Evolutionary conservation across 2,329 filamentous ascomycete species (phyloP).

Genomic region (Penicillium sumatraense): DNA sequence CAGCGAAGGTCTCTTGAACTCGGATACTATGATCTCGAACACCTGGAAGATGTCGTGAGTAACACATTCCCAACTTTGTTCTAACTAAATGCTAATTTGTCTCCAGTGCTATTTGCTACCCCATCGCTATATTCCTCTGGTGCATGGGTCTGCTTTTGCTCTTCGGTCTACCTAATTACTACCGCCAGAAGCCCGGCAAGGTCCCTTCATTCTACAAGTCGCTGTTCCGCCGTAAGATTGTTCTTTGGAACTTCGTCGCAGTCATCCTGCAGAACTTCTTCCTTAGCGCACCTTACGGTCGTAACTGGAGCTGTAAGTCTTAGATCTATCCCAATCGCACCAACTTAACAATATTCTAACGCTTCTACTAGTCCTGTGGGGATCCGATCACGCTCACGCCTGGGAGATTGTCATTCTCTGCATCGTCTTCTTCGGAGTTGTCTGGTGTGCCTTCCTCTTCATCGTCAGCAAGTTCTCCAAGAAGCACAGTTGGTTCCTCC

Average conservation of each 20-base stretch:
- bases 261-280: conserved; percentile 71
- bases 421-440: conserved; percentile 53
- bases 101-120: conserved; percentile 58
- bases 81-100: conserved; percentile 21
- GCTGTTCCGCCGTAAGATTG: conserved; percentile 65
- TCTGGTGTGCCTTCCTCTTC: conserved; percentile 56
- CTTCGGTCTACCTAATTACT: conserved; percentile 67
- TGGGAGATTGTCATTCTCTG: conserved; percentile 62
- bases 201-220: conserved; percentile 69
- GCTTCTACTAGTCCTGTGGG: too few relatives aligned
- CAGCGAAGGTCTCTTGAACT: conserved; percentile 44
- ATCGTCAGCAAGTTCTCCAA: conserved; percentile 62
- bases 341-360: too few relatives aligned
- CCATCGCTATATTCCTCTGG: conserved; percentile 63
- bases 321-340: conserved; percentile 16
- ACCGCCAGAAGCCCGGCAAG: conserved; percentile 66
- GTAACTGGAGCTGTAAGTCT: conserved; percentile 68
- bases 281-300: conserved; percentile 67
- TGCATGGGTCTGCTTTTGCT: conserved; percentile 59
- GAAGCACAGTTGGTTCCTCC: conserved; percentile 68
- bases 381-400: conserved; percentile 56
- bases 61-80: not conserved
- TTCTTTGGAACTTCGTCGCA: conserved; percentile 69
- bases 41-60: conserved; percentile 51
- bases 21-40: conserved; percentile 41